Conservation (phyloP, 2,329 filamentous ascomycete species). For the Stemphylium beticola region DNA sequence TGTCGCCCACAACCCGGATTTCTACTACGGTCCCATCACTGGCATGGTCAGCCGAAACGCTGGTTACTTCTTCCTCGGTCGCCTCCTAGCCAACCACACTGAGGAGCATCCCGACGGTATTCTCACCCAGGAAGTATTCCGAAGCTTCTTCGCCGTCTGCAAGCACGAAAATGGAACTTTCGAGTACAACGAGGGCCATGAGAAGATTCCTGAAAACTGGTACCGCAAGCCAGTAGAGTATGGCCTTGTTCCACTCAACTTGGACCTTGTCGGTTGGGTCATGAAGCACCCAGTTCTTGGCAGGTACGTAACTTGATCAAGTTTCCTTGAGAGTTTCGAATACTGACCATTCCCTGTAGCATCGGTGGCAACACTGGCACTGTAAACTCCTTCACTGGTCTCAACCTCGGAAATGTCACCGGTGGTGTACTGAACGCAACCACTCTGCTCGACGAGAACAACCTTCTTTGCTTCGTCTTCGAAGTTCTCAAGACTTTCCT, state of each 20-base stretch:
- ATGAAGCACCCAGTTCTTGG: constrained; percentile 22
- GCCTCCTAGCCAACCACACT: constrained; percentile 44
- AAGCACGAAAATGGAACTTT: constrained; percentile 50
- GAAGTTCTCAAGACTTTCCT: constrained; percentile 44
- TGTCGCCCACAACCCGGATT: constrained; percentile 59
- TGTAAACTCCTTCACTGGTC: constrained; percentile 58
- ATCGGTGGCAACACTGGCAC: constrained; percentile 62
- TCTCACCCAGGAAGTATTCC: constrained; percentile 43
- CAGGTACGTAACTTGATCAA: constrained; percentile 17
- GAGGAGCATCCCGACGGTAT: constrained; percentile 20
- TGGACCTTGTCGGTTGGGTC: constrained; percentile 25
- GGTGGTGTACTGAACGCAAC: constrained; percentile 21
- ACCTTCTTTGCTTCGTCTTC: constrained; percentile 47
- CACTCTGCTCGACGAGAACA: constrained; percentile 50
- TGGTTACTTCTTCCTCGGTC: constrained; percentile 35
- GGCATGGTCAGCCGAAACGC: constrained; percentile 59
- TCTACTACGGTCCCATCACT: constrained; percentile 62
- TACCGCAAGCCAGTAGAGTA: constrained; percentile 56
- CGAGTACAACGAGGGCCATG: constrained; percentile 53
- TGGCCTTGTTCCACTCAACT: constrained; percentile 48
- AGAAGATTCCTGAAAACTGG: constrained; percentile 62
- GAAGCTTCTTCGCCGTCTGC: constrained; percentile 57
- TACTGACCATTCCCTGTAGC: constrained; percentile 7
- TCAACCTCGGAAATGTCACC: constrained; percentile 43
- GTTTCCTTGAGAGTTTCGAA: background rate